Evolutionary conservation across 805 yeast species (phyloP).

Genomic region (Millerozyma acaciae): DNA sequence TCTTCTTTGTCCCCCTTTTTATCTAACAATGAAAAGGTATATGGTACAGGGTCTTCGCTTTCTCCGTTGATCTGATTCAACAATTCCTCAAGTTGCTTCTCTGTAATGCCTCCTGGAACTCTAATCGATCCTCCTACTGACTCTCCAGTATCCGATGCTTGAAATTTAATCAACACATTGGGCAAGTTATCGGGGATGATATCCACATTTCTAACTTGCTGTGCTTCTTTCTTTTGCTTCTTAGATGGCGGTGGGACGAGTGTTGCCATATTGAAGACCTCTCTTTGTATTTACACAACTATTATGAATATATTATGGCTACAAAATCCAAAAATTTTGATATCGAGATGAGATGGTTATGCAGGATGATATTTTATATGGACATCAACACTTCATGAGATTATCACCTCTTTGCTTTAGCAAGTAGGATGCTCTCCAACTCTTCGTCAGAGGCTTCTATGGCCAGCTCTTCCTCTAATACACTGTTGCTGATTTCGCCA

Average conservation of each 20-base stretch:
- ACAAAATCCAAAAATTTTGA: background rate
- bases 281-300: too few relatives aligned
- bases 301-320: background rate
- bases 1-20: slow-evolving; percentile 34
- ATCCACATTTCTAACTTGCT: slow-evolving; percentile 70
- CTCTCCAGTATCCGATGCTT: slow-evolving; percentile 92
- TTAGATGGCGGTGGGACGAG: slow-evolving; percentile 91
- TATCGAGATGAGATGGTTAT: slow-evolving; percentile 6
- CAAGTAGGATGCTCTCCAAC: slow-evolving; percentile 16
- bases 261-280: slow-evolving; percentile 66
- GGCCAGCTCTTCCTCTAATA: slow-evolving; percentile 18
- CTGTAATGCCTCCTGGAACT: slow-evolving; percentile 86
- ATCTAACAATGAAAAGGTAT: slow-evolving; percentile 67
- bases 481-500: too few relatives aligned
- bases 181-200: slow-evolving; percentile 77
- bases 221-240: slow-evolving; percentile 80
- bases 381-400: background rate
- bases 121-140: slow-evolving; percentile 77
- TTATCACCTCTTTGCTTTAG: slow-evolving; percentile 1
- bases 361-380: slow-evolving; percentile 1
- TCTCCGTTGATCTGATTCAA: slow-evolving; percentile 73
- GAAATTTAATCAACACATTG: slow-evolving; percentile 81
- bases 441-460: slow-evolving; percentile 35
- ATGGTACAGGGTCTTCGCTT: slow-evolving; percentile 83
- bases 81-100: slow-evolving; percentile 81